Evolutionary conservation across 192 early-diverging fungal genomes (phyloP).

Genomic region (Podila epicladia): DNA sequence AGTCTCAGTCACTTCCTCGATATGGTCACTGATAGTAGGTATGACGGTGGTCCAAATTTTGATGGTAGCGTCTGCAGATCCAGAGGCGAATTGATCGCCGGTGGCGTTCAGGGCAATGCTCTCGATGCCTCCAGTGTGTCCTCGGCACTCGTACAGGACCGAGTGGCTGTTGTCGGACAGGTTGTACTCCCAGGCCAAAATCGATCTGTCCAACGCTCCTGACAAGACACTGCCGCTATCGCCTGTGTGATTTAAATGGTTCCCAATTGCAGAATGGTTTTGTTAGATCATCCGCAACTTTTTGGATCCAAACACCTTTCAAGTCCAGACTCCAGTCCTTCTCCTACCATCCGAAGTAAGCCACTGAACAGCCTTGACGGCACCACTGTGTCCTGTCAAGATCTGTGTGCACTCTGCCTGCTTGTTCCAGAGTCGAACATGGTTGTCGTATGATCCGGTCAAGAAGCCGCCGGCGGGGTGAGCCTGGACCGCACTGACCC

Average conservation of each 20-base stretch:
- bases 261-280: neutral
- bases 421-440: slow-evolving; percentile 85
- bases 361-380: slow-evolving; percentile 84
- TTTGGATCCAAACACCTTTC: too few species aligned
- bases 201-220: slow-evolving; percentile 71
- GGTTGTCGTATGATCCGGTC: slow-evolving; percentile 87
- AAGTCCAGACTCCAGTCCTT: too few species aligned
- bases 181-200: slow-evolving; percentile 73
- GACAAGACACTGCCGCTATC: slow-evolving; percentile 60
- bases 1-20: slow-evolving; percentile 41
- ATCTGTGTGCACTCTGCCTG: slow-evolving; percentile 74
- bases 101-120: slow-evolving; percentile 69
- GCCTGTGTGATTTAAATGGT: slow-evolving; percentile 21
- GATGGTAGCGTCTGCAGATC: slow-evolving; percentile 81
- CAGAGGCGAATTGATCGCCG: slow-evolving; percentile 71
- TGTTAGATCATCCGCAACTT: neutral
- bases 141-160: slow-evolving; percentile 76
- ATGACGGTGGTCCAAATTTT: slow-evolving; percentile 76
- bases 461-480: slow-evolving; percentile 63
- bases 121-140: slow-evolving; percentile 86
- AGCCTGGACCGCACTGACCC: slow-evolving; percentile 84
- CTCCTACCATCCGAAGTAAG: slow-evolving; percentile 60
- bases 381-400: slow-evolving; percentile 72
- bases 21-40: slow-evolving; percentile 38
- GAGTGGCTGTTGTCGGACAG: slow-evolving; percentile 49